Evolutionary conservation across 169 alveolate genomes (phyloP), one percentile per base, ranked within the genome.

Genomic region (Babesia sp.): DNA sequence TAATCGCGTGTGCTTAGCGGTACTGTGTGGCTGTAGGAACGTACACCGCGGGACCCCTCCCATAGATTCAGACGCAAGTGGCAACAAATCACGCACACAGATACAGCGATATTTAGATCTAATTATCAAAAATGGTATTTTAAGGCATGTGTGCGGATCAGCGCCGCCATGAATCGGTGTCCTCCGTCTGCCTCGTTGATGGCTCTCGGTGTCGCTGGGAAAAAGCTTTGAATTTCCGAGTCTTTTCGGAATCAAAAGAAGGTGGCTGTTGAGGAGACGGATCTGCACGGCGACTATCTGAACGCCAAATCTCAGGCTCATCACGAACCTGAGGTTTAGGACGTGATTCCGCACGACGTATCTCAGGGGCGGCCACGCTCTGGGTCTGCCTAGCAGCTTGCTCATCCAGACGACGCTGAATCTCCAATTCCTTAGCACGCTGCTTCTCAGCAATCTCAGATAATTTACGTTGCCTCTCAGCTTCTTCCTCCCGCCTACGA

Each of bases 401-500:
- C 51, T 50, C 72, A 48, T 29, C 69, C 14, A 57, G 53, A 50
- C 76, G 46, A 45, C 68, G 78, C 58, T 67, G 74, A 14, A 56
- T 71, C 71, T 54, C 86, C 42, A 55, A 48, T 71, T 82, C 85
- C 69, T 59, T 75, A 36, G 55, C 71, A 2, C 73, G 72, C 71
- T 86, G 90, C 60, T 60, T 86, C 68, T 76, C 88, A 34, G 58
- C 88, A 55, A 50, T 72, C 57, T 36, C 86, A 72, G 26, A 75
- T 45, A 46, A 71, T 81, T 61, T 84, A 45, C 37, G 78, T 14
- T 66, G 64, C 45, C 72, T 73, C 57, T 68, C 78, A 39, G 59
- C 84, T 61, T 86, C 58, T 34, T 71, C 90, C 86, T 69, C 90
- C 84, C 83, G 79, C 60, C 73, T 77, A 37, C 87, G 66, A 56